phyloP scores from a whole-genome alignment of 2,329 filamentous ascomycete species.

The Ophiostoma sp. region DNA sequence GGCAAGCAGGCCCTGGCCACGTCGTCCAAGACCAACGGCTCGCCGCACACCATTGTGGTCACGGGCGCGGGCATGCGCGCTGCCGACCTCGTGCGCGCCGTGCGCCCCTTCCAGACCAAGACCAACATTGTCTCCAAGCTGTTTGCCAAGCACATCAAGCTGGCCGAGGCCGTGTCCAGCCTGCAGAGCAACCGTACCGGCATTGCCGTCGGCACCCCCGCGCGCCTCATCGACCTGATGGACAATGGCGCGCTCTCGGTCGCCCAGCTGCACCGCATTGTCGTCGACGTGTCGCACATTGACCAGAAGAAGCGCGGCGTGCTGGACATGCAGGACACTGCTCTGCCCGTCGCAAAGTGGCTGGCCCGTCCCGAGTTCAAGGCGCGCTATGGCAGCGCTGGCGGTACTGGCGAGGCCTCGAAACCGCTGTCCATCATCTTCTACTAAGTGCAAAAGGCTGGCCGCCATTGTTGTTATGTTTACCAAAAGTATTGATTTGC shows the following conservation, averaged over 20 bases:
- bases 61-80: slow-evolving; percentile 78
- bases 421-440: slow-evolving; percentile 50
- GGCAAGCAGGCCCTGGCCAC: slow-evolving; percentile 13
- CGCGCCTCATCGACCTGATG: slow-evolving; percentile 73
- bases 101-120: slow-evolving; percentile 75
- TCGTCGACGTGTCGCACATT: slow-evolving; percentile 87
- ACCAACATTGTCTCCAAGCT: slow-evolving; percentile 77
- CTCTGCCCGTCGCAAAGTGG: slow-evolving; percentile 71
- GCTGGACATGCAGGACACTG: slow-evolving; percentile 91
- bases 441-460: slow-evolving; percentile 16
- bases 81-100: slow-evolving; percentile 70
- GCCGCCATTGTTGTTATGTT: not conserved
- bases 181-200: slow-evolving; percentile 67
- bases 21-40: slow-evolving; percentile 62
- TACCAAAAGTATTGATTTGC: not conserved
- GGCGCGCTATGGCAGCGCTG: slow-evolving; percentile 51
- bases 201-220: slow-evolving; percentile 85
- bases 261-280: slow-evolving; percentile 66
- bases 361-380: slow-evolving; percentile 62
- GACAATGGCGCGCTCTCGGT: slow-evolving; percentile 71
- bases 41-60: slow-evolving; percentile 85
- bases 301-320: slow-evolving; percentile 92
- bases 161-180: slow-evolving; percentile 76
- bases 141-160: slow-evolving; percentile 97
- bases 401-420: slow-evolving; percentile 29